These are phyloP conservation scores for Stellera chamaejasme DNA, from an alignment of 345 rosid genomes.

Conservation along the genomic window DNA sequence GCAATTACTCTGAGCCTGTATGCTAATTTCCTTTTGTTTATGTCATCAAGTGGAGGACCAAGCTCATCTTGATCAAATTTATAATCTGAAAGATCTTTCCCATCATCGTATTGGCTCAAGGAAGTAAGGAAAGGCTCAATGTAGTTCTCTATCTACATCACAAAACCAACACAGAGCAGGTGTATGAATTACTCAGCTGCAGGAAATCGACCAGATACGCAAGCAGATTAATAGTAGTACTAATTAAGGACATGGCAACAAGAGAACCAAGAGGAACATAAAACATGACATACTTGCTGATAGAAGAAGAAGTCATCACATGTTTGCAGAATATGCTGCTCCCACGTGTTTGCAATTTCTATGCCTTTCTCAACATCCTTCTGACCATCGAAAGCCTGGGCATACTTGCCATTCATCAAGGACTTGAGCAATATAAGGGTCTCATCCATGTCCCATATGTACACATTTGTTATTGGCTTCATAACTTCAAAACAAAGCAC, in stretches of 20 bases:
- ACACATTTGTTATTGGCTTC: slow-evolving; percentile 39
- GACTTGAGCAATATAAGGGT: slow-evolving; percentile 87
- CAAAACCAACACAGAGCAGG: slow-evolving; percentile 1
- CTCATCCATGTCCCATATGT: slow-evolving; percentile 92
- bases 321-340: slow-evolving; percentile 60
- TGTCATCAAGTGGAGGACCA: slow-evolving; percentile 45
- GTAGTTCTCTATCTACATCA: slow-evolving; percentile 66
- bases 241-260: no score
- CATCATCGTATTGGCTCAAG: slow-evolving; percentile 58
- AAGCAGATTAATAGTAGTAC: background rate
- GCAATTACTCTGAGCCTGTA: slow-evolving; percentile 62
- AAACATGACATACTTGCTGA: slow-evolving; percentile 45
- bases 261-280: background rate
- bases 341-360: slow-evolving; percentile 79
- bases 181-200: background rate
- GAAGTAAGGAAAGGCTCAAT: slow-evolving; percentile 67
- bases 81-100: slow-evolving; percentile 56
- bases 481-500: slow-evolving; percentile 1
- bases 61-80: slow-evolving; percentile 57
- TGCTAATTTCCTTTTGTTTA: slow-evolving; percentile 60
- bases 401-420: slow-evolving; percentile 58
- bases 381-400: slow-evolving; percentile 36
- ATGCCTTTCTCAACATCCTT: slow-evolving; percentile 64
- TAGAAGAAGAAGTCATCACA: slow-evolving; percentile 71
- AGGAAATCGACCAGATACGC: background rate